Evolutionary conservation across 208 protist genomes (phyloP).

Genomic region (Blastocrithidia nonstop): DNA sequence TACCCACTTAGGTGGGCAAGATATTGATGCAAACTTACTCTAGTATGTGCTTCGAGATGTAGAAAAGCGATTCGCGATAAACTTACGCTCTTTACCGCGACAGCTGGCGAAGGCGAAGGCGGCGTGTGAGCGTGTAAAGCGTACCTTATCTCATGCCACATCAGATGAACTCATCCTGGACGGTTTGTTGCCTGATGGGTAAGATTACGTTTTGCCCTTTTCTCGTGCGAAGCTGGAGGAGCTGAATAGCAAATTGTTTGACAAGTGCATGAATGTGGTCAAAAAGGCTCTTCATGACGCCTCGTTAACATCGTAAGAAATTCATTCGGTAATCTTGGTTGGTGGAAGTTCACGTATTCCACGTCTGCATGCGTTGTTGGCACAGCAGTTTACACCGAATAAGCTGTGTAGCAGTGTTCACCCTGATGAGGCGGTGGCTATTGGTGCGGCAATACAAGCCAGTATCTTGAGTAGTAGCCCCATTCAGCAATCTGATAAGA

Average conservation of each 20-base stretch:
- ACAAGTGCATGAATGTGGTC: slow-evolving; percentile 56
- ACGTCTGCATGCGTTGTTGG: slow-evolving; percentile 85
- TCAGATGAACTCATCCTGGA: slow-evolving; percentile 92
- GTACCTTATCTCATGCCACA: slow-evolving; percentile 86
- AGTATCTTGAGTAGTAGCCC: slow-evolving; percentile 76
- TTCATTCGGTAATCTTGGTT: slow-evolving; percentile 90
- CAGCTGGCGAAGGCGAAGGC: slow-evolving; percentile 37
- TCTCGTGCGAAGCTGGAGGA: slow-evolving; percentile 97
- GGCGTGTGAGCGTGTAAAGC: slow-evolving; percentile 91
- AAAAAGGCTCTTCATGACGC: slow-evolving; percentile 82
- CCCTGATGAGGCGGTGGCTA: slow-evolving; percentile 97
- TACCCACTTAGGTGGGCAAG: slow-evolving; percentile 98
- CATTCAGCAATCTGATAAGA: slow-evolving; percentile 44
- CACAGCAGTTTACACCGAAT: slow-evolving; percentile 52
- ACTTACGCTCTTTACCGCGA: slow-evolving; percentile 16
- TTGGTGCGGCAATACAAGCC: slow-evolving; percentile 98
- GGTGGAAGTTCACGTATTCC: slow-evolving; percentile 95
- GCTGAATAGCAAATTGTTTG: slow-evolving; percentile 75
- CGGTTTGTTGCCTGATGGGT: slow-evolving; percentile 83
- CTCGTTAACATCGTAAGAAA: slow-evolving; percentile 46
- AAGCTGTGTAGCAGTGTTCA: slow-evolving; percentile 87
- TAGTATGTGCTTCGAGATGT: slow-evolving; percentile 90
- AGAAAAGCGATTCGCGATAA: slow-evolving; percentile 79
- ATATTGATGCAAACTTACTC: slow-evolving; percentile 94
- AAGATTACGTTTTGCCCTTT: slow-evolving; percentile 91